Base-by-base conservation (phyloP, 768 basidiomycete species). In the Crassisporium funariophilum region DNA sequence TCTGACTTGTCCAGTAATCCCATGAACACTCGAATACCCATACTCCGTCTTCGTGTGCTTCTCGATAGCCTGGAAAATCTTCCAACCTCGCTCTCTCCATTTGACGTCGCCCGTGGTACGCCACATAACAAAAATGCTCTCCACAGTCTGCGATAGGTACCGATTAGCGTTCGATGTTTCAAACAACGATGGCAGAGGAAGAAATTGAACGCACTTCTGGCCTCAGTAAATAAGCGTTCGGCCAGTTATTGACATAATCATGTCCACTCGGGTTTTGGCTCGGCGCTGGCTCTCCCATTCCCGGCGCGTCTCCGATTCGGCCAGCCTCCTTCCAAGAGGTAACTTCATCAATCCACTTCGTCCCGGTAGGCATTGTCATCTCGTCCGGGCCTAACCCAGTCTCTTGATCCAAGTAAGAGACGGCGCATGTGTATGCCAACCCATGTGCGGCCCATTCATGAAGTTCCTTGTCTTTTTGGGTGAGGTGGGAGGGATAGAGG, bases 81-180 rank as follows among this genome's bases (percentile, higher is more conserved):
- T 66, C 76, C 85, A 89, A 2, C 85, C 88, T 21, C 81, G 77
- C 45, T 90, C 82, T 42, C 88, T 72, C 88, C 88, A 90, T 35
- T 71, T 74, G 4, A 64, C 61, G 36, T 90, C 78, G 0, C 81
- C 78, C 0, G 87, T 90, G 12, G 76, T 75, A 40, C 78, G 77
- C 80, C 83, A 89, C 58, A 91, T 61, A 11, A 86, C 57, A 61
- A 82, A 89, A 45, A 91, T 67, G 19, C 79, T 82, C 58, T 91
- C 88, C 4, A 91, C 55, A 7, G 88, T 79, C 87, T 91, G 24
- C 16, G 57, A 22, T 21, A 34, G 23, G 23, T 13, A 36, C 9
- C 38, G 48, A 13, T 47, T 22, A 23, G n/a, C n/a, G n/a, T n/a
- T n/a, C n/a, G n/a, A n/a, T n/a, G n/a, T n/a, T n/a, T 15, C n/a